Conservation (phyloP, 176 grass and related monocot genomes). For the Triticum turgidum region DNA sequence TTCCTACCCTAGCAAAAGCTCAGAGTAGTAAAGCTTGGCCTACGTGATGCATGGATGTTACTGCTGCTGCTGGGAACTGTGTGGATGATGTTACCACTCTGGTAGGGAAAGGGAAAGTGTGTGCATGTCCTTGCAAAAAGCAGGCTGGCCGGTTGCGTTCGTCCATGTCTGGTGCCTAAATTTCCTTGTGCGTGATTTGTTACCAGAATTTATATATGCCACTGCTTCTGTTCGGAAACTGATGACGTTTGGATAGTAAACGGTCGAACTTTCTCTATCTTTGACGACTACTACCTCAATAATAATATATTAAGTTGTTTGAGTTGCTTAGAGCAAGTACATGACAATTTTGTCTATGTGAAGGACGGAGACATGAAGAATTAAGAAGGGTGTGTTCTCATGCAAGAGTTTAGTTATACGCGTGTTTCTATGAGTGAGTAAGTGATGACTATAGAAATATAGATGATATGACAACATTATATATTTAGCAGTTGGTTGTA, state of each 20-base stretch:
- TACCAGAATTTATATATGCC: not conserved
- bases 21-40: not conserved
- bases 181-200: not conserved
- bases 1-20: not conserved
- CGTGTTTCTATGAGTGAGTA: too few relatives aligned
- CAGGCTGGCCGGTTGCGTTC: not conserved
- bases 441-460: too few relatives aligned
- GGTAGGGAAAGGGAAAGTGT: not conserved
- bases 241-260: not conserved
- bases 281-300: too few relatives aligned
- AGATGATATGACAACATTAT: too few relatives aligned
- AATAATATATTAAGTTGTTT: too few relatives aligned
- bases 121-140: not conserved
- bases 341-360: too few relatives aligned
- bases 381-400: too few relatives aligned
- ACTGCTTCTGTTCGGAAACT: not conserved
- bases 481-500: too few relatives aligned
- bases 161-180: not conserved
- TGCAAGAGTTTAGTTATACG: too few relatives aligned
- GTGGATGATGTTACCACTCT: not conserved
- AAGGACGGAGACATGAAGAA: too few relatives aligned
- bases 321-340: too few relatives aligned
- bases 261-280: not conserved
- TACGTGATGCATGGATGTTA: slow-evolving; percentile 10
- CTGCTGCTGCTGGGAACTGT: not conserved